Evolutionary conservation across 805 yeast species (phyloP).

Genomic region (Kodamaea kaohsiungensis): DNA sequence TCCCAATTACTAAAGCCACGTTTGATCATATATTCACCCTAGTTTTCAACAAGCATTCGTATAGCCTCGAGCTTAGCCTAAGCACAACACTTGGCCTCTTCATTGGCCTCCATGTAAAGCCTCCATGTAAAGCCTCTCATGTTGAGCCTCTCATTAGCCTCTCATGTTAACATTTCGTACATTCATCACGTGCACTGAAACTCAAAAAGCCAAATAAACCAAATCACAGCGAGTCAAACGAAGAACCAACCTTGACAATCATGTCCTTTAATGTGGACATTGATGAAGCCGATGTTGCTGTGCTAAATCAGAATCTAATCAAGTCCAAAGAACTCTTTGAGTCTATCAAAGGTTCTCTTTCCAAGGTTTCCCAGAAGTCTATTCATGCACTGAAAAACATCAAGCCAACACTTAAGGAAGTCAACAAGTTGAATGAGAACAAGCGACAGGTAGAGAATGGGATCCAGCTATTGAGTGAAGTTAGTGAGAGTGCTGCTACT

Average conservation of each 20-base stretch:
- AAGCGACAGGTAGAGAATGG: slow-evolving; percentile 61
- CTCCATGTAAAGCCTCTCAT: no score
- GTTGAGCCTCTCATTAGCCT: no score
- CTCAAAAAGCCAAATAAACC: neutral
- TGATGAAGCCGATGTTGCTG: slow-evolving; percentile 83
- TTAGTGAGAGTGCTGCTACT: slow-evolving; percentile 48
- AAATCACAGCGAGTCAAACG: neutral
- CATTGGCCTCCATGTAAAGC: no score
- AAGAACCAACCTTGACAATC: neutral
- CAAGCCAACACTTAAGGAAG: slow-evolving; percentile 68
- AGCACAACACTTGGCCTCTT: no score
- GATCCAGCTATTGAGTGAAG: slow-evolving; percentile 52
- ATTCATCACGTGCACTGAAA: neutral
- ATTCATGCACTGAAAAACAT: slow-evolving; percentile 60
- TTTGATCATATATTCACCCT: no score
- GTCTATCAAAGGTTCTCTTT: slow-evolving; percentile 56
- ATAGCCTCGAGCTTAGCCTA: no score
- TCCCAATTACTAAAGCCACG: no score
- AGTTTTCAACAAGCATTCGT: no score
- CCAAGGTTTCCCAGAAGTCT: slow-evolving; percentile 53
- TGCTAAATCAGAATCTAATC: slow-evolving; percentile 70
- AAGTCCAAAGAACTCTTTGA: slow-evolving; percentile 57
- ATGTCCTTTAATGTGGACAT: slow-evolving; percentile 45
- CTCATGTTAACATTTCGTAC: no score
- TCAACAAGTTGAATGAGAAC: slow-evolving; percentile 54